Percentiles rank a stretch among this genome's conserved stretches.
phyloP scores from a whole-genome alignment of 2,329 filamentous ascomycete species.

The Leptographium radiaticola region DNA sequence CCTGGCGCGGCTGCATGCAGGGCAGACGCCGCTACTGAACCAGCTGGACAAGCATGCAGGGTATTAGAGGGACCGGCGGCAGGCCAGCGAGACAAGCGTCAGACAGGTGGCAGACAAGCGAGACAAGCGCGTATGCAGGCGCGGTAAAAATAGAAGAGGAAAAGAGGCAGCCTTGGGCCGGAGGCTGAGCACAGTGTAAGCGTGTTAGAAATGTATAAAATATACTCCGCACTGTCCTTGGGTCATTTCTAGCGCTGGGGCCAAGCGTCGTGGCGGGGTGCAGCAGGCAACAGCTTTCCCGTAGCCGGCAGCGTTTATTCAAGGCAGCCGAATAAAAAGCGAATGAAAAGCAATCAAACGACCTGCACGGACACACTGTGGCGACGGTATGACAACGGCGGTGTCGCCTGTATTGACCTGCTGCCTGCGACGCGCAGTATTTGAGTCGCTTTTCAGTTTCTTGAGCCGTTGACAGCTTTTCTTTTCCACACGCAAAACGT shows the following conservation, averaged over 20 bases:
- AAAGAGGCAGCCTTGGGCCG: too few species aligned
- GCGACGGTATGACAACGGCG: neutral
- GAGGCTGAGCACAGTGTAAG: too few species aligned
- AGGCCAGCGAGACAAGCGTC: neutral
- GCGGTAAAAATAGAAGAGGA: too few species aligned
- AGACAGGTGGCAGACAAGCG: neutral
- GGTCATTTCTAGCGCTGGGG: neutral
- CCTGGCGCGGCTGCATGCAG: slow-evolving; percentile 14
- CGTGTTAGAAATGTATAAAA: too few species aligned
- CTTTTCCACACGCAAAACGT: too few species aligned
- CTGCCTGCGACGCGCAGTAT: too few species aligned
- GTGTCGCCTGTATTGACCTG: too few species aligned
- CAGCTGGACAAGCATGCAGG: slow-evolving; percentile 11
- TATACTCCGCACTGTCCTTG: too few species aligned
- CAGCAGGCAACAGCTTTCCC: neutral
- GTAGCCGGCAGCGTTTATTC: neutral
- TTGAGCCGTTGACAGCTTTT: too few species aligned
- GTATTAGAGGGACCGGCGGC: slow-evolving; percentile 5
- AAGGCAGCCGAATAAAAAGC: slow-evolving; percentile 1
- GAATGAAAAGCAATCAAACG: neutral
- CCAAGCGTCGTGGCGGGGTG: neutral
- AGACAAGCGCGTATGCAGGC: neutral
- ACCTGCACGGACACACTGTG: neutral
- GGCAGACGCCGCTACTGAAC: slow-evolving; percentile 9
- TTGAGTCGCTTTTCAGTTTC: too few species aligned